Evolutionary conservation across 495 filamentous ascomycete genomes (phyloP).

Genomic region (Talaromyces adpressus): DNA sequence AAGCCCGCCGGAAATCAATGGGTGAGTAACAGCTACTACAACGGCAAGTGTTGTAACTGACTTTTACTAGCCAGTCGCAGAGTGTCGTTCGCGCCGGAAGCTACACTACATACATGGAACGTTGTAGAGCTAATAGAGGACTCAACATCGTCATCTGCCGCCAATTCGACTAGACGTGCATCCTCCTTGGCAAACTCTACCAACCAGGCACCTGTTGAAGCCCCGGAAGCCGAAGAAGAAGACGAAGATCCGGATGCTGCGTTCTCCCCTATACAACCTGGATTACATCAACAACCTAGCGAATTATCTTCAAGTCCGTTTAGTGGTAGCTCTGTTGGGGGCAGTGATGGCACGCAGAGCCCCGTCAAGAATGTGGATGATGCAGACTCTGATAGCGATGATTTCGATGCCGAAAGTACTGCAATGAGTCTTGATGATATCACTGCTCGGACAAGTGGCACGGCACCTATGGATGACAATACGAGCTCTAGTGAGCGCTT

Average conservation of each 20-base stretch:
- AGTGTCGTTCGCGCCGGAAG: constrained; percentile 96
- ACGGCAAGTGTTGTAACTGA: constrained; percentile 11
- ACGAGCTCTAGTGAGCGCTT: constrained; percentile 58
- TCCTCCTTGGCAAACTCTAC: constrained; percentile 50
- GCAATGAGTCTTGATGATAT: constrained; percentile 69
- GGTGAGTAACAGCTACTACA: constrained; percentile 26
- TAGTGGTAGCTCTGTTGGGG: constrained; percentile 56
- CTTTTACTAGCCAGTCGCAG: constrained; percentile 63
- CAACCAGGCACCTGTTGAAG: constrained; percentile 41
- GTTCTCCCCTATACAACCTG: constrained; percentile 58
- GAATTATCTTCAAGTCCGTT: constrained; percentile 75
- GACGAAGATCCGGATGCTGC: constrained; percentile 53
- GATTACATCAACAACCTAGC: constrained; percentile 52
- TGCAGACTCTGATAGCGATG: constrained; percentile 40
- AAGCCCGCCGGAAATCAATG: constrained; percentile 84
- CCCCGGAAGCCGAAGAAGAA: constrained; percentile 51
- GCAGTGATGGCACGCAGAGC: constrained; percentile 50
- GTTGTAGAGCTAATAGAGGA: constrained; percentile 86
- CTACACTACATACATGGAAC: constrained; percentile 96
- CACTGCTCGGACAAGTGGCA: constrained; percentile 57
- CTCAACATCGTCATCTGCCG: constrained; percentile 75
- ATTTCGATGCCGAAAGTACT: constrained; percentile 64
- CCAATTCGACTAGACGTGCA: constrained; percentile 62
- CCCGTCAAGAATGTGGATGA: constrained; percentile 48
- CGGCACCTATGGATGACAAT: constrained; percentile 44